Evolutionary conservation across 306 rosid genomes (phyloP).

Genomic region (Cucumis melo): DNA sequence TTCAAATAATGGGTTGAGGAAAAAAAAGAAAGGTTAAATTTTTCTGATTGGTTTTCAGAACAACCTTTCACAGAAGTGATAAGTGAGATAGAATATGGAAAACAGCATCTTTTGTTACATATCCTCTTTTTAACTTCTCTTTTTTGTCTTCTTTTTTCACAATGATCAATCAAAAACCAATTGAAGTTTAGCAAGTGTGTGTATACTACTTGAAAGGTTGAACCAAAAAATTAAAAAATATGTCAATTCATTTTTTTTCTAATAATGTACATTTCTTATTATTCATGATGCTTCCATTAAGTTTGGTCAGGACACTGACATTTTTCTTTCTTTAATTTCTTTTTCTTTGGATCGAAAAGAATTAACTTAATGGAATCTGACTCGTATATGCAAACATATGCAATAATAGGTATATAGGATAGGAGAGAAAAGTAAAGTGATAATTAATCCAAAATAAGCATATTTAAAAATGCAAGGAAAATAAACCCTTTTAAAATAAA

Average conservation of each 20-base stretch:
- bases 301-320: constrained; percentile 6
- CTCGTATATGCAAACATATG: neutral
- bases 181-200: neutral
- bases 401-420: neutral
- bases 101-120: neutral
- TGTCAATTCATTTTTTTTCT: neutral
- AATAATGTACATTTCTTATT: neutral
- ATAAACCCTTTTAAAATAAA: neutral
- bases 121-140: neutral
- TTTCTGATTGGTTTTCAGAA: neutral
- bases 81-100: constrained; percentile 1
- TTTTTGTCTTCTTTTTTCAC: neutral
- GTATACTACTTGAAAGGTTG: neutral
- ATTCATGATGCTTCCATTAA: neutral
- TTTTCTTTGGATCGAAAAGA: neutral
- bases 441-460: neutral
- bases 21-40: neutral
- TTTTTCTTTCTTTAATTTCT: neutral
- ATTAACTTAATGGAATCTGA: neutral
- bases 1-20: neutral
- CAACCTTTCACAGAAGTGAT: neutral
- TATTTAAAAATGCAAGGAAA: neutral
- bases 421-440: neutral
- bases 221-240: neutral
- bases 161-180: neutral